Evolutionary conservation across 2,329 filamentous ascomycete species (phyloP).

Genomic region (Cytospora piceae): DNA sequence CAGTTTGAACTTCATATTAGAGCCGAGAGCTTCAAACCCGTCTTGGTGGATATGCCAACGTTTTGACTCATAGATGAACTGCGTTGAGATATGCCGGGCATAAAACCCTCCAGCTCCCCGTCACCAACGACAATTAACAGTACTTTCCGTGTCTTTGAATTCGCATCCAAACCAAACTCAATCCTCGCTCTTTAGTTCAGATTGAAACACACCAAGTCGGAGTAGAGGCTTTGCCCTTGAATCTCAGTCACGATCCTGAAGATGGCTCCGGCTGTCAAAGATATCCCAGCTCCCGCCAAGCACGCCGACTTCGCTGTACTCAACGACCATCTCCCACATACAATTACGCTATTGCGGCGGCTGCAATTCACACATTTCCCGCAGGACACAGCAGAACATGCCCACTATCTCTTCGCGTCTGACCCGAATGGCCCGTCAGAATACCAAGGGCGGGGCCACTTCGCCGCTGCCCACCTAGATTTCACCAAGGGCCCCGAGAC

Average conservation of each 20-base stretch:
- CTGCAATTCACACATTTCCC: conserved; percentile 59
- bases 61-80: background rate
- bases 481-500: conserved; percentile 64
- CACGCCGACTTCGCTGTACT: conserved; percentile 52
- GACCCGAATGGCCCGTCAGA: background rate
- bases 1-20: background rate
- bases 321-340: conserved; percentile 55
- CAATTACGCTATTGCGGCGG: conserved; percentile 64
- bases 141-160: background rate
- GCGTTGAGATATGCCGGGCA: background rate
- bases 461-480: conserved; percentile 65
- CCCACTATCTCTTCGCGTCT: conserved; percentile 47
- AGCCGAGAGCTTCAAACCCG: background rate
- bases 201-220: background rate
- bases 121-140: background rate
- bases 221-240: background rate
- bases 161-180: background rate
- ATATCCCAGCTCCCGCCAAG: conserved; percentile 32
- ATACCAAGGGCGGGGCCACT: conserved; percentile 35
- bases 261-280: conserved; percentile 30
- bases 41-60: background rate
- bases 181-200: too few species aligned
- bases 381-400: conserved; percentile 47
- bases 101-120: background rate
- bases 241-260: background rate